Evolutionary conservation across 1,284 basidiomycete species (phyloP), one percentile per base, ranked within the genome.

Genomic region (Malassezia vespertilionis): DNA sequence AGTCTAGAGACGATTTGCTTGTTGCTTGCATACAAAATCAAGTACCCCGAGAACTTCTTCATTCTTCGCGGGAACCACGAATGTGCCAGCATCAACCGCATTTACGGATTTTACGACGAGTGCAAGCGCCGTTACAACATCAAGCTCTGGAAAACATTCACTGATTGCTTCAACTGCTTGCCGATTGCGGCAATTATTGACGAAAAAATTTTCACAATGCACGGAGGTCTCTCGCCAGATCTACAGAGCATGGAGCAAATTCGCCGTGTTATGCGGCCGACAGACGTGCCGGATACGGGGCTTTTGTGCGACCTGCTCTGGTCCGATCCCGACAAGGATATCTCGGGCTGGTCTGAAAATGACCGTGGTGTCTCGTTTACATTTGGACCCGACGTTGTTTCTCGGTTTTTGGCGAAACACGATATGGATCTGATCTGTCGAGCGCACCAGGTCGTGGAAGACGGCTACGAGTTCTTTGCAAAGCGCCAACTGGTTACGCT

Each of bases 241-340:
- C 77, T 97, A 57, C 90, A 96, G 77, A 88, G 84, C 69, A 97
- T 97, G 91, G 91, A 97, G 75, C 90, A 97, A 77, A 97, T 97
- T 77, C 80, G 93, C 72, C 80, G 91, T 72, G 90, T 97, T 40
- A 96, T 96, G 91, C 79, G 91, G 75, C 93, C 91, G 31, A 97
- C 91, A 51, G 91, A 97, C 74, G 91, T 97, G 44, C 91, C 93
- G 56, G 91, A 97, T 75, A 95, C 89, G 57, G 90, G 89, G 86
- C 78, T 96, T 46, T 80, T 97, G 36, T 96, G 89, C 72, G 91
- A 97, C 74, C 78, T 97, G 51, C 76, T 97, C 61, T 97, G 91
- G 91, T 96, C 91, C 50, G 91, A 97, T 76, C 91, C 91, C 33
- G 91, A 96, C 77, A 96, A 97, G 75, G 91, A 96, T 71, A 95